Evolutionary conservation across 495 filamentous ascomycete species (phyloP).

Genomic region (Podospora didyma): DNA sequence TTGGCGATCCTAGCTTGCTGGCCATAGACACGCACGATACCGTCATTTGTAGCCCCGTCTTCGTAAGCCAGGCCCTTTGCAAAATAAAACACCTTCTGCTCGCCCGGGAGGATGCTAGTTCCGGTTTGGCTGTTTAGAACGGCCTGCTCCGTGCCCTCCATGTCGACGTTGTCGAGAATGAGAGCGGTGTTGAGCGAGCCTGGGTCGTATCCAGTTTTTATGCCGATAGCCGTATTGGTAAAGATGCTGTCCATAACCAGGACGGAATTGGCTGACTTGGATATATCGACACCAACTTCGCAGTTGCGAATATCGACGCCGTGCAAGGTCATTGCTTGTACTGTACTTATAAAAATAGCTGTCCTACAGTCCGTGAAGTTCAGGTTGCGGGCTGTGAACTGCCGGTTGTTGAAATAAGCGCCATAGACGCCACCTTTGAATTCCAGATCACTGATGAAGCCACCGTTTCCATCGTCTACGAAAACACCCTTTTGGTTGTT

Average conservation of each 20-base stretch:
- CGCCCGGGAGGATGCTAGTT: slow-evolving; percentile 63
- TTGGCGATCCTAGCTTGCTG: slow-evolving; percentile 47
- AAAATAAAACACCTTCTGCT: slow-evolving; percentile 65
- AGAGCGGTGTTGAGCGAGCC: slow-evolving; percentile 62
- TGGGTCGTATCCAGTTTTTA: slow-evolving; percentile 67
- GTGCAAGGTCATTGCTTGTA: slow-evolving; percentile 89
- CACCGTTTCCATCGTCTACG: slow-evolving; percentile 93
- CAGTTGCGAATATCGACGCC: slow-evolving; percentile 78
- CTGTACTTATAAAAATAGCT: slow-evolving; percentile 90
- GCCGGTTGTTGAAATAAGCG: slow-evolving; percentile 87
- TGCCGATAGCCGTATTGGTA: slow-evolving; percentile 65
- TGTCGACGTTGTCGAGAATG: slow-evolving; percentile 83
- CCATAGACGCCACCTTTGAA: slow-evolving; percentile 87
- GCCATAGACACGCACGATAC: slow-evolving; percentile 48
- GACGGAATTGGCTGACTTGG: slow-evolving; percentile 75
- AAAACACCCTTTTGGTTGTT: slow-evolving; percentile 88
- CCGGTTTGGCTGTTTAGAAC: slow-evolving; percentile 54
- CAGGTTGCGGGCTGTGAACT: slow-evolving; percentile 90
- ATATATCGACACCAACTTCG: slow-evolving; percentile 76
- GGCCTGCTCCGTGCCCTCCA: slow-evolving; percentile 50
- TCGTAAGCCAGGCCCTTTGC: slow-evolving; percentile 71
- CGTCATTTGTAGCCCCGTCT: slow-evolving; percentile 32
- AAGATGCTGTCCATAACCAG: slow-evolving; percentile 77
- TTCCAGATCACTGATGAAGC: slow-evolving; percentile 80
- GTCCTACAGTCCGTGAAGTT: slow-evolving; percentile 87